Evolutionary conservation across 805 yeast species (phyloP), one percentile per base, ranked within the genome.

Genomic region (Saccharomycopsis olivae): DNA sequence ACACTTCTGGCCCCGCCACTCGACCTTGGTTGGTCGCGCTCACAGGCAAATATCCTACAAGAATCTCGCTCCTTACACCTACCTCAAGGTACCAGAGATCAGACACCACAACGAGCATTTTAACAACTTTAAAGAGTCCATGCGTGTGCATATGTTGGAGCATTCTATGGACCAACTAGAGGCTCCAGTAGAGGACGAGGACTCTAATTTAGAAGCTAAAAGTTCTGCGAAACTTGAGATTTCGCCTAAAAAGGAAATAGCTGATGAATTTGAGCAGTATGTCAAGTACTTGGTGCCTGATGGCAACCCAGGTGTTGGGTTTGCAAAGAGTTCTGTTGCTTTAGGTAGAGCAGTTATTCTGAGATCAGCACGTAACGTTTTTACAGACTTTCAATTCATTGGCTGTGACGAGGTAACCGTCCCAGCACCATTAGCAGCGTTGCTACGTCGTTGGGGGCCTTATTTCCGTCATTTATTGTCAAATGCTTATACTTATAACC

Each of bases 271-370:
- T 53, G 80, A 72, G 38, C 84, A 75, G 24, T 83, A 82, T 51
- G 78, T 84, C 14, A 75, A 77, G 49, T 81, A 81, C 54, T 75
- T 79, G 20, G 84, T 88, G 0, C 89, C 89, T 1, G 74, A 76
- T 21, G 73, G 82, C 19, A 75, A 82, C 1, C 71, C 78, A 29
- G 61, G 76, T 34, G 75, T 87, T 1, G 80, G 78, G 0, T 78
- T 82, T 49, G 85, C 88, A 2, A 76, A 85, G 1, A 74, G 79
- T 40, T 87, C 92, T 0, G 77, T 82, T 44, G 81, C 88, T 0
- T 59, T 83, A 32, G 92, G 92, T 3, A 69, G 84, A 50, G 78
- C 73, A 53, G 83, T 86, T 0, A 69, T 79, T 51, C 85, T 78
- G 50, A 62, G 83, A 35, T 24, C 32, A 2, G 16, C 16, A 11